Evolutionary conservation across 2,329 filamentous ascomycete genomes (phyloP).

Genomic region (Tolypocladium inflatum): DNA sequence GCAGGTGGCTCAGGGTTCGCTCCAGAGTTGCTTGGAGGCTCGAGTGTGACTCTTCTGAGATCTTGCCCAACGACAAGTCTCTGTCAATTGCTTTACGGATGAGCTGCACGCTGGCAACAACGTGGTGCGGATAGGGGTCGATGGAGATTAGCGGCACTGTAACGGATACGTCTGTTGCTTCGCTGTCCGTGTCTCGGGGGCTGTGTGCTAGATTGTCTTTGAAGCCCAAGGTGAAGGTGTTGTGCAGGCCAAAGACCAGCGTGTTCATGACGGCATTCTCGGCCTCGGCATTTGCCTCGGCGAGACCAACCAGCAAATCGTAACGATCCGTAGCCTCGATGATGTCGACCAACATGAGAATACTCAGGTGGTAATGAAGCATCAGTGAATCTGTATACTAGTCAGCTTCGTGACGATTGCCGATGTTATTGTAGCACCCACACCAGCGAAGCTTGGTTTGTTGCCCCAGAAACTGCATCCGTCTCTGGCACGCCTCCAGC

Average conservation of each 20-base stretch:
- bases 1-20: constrained; percentile 14
- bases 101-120: constrained; percentile 19
- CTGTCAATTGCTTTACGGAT: constrained; percentile 18
- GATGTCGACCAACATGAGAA: constrained; percentile 18
- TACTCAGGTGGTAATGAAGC: constrained; percentile 23
- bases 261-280: constrained; percentile 22
- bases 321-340: constrained; percentile 18
- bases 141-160: constrained; percentile 20
- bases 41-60: constrained; percentile 14
- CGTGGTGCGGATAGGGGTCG: constrained; percentile 22
- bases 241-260: constrained; percentile 19
- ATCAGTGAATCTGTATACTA: constrained; percentile 17
- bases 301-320: constrained; percentile 14
- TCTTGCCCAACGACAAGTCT: constrained; percentile 14
- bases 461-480: constrained; percentile 20
- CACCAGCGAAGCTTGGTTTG: constrained; percentile 21
- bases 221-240: constrained; percentile 11
- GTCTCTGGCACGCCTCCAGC: constrained; percentile 18
- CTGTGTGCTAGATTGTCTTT: not conserved
- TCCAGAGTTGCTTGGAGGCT: constrained; percentile 16
- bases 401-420: not conserved
- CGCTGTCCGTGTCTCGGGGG: not conserved
- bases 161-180: constrained; percentile 1
- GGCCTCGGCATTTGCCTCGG: constrained; percentile 14
- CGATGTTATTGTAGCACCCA: constrained; percentile 6